Conservation (phyloP, 2,329 filamentous ascomycete genomes). For the Scedosporium apiospermum region DNA sequence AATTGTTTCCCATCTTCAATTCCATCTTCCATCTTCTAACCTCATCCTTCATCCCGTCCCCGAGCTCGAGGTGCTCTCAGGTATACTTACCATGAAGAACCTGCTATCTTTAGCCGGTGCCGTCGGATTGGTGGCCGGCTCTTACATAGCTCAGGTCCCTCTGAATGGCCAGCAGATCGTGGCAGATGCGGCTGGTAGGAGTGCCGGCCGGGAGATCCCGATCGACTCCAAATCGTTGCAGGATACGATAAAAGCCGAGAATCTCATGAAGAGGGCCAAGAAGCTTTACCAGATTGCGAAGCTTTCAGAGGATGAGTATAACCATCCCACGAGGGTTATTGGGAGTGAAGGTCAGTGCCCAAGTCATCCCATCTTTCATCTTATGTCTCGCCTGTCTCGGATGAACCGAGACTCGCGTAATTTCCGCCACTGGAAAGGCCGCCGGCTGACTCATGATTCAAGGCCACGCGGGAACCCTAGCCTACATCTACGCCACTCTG, state of each 20-base stretch:
- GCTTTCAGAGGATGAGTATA: conserved; percentile 48
- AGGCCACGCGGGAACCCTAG: conserved; percentile 56
- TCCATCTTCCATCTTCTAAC: not conserved
- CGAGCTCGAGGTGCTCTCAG: not conserved
- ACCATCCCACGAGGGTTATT: conserved; percentile 62
- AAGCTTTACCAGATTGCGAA: conserved; percentile 54
- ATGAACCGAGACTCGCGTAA: not conserved
- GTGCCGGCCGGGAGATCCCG: conserved; percentile 23
- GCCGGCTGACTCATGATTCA: conserved; percentile 5
- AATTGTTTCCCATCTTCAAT: not conserved
- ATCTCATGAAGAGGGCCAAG: conserved; percentile 49
- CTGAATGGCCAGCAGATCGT: not conserved
- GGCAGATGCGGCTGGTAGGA: not conserved
- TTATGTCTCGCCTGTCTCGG: conserved; percentile 3
- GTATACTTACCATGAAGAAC: not conserved
- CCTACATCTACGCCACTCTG: conserved; percentile 51
- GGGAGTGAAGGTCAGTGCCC: conserved; percentile 46
- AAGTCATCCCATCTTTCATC: conserved; percentile 5
- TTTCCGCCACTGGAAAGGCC: not conserved
- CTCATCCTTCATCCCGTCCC: not conserved
- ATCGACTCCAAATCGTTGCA: conserved; percentile 48
- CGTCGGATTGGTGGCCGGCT: not conserved
- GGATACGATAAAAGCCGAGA: conserved; percentile 42
- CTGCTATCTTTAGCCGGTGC: not conserved
- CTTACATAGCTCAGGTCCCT: conserved; percentile 1